These are phyloP conservation scores for Paramarasmius palmivorus DNA, from an alignment of 1,284 basidiomycete genomes.

Conservation along the genomic window DNA sequence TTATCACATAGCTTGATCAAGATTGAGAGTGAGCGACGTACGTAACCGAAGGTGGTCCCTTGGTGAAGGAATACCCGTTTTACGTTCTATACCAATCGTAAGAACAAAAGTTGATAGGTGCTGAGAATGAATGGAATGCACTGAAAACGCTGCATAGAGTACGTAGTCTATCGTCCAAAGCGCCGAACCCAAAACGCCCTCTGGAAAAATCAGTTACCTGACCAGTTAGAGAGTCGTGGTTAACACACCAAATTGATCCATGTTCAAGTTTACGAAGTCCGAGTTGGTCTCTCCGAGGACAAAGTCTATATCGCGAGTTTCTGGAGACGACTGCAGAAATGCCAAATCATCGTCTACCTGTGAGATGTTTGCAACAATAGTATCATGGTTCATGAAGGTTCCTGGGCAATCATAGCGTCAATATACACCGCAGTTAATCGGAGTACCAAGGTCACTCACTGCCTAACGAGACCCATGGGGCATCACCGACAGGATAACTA, in stretches of 20 bases:
- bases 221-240: neutral
- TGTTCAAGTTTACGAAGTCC: slow-evolving; percentile 10
- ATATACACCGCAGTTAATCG: neutral
- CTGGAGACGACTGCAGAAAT: slow-evolving; percentile 8
- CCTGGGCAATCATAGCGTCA: neutral
- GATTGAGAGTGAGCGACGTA: neutral
- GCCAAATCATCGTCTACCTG: slow-evolving; percentile 6
- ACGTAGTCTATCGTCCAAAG: slow-evolving; percentile 12
- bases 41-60: slow-evolving; percentile 13
- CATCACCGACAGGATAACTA: slow-evolving; percentile 10
- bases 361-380: slow-evolving; percentile 12
- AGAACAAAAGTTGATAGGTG: neutral
- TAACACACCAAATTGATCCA: slow-evolving; percentile 11
- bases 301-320: slow-evolving; percentile 7
- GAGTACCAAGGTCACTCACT: neutral
- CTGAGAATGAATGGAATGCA: neutral
- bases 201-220: neutral
- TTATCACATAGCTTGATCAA: too few relatives aligned
- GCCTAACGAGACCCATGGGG: slow-evolving; percentile 10
- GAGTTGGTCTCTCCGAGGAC: slow-evolving; percentile 11
- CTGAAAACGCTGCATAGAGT: slow-evolving; percentile 8
- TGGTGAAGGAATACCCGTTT: slow-evolving; percentile 11
- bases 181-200: slow-evolving; percentile 12
- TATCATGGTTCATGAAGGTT: slow-evolving; percentile 12
- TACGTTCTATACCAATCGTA: slow-evolving; percentile 2